Conservation (phyloP, 805 yeast genomes). For the Ogataea paraovalis region DNA sequence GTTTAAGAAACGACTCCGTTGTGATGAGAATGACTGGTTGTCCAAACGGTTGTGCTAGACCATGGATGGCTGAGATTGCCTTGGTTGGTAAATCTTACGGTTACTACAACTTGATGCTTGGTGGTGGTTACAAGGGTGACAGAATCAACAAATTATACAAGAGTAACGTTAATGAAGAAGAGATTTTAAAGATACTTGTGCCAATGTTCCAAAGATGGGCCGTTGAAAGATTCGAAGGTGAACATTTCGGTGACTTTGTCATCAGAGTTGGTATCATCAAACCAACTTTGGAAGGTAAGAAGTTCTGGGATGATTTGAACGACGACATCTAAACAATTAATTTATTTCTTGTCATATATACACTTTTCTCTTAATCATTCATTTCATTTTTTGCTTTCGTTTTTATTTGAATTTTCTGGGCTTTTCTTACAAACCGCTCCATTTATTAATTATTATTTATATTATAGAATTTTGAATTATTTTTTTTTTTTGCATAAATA, state of each 20-base stretch:
- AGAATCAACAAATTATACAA: slow-evolving; percentile 86
- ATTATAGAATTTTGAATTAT: neutral
- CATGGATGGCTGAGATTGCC: slow-evolving; percentile 96
- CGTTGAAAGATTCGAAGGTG: slow-evolving; percentile 83
- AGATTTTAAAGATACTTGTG: slow-evolving; percentile 68
- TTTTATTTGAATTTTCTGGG: neutral
- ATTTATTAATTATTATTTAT: neutral
- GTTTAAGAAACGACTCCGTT: slow-evolving; percentile 88
- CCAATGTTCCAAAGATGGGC: slow-evolving; percentile 95
- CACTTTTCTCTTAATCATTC: slow-evolving; percentile 1
- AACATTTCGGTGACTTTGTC: slow-evolving; percentile 92
- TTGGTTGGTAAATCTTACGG: slow-evolving; percentile 93
- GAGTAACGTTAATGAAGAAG: slow-evolving; percentile 86
- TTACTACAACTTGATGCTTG: slow-evolving; percentile 88
- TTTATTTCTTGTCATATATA: neutral
- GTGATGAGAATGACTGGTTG: slow-evolving; percentile 99
- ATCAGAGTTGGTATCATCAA: slow-evolving; percentile 83
- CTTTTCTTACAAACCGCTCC: neutral
- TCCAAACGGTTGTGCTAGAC: slow-evolving; percentile 98
- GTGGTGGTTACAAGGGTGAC: slow-evolving; percentile 94
- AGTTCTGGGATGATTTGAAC: slow-evolving; percentile 90
- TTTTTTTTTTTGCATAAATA: neutral
- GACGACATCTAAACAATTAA: slow-evolving; percentile 51
- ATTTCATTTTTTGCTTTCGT: neutral
- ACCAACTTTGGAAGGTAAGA: slow-evolving; percentile 86